phyloP scores from a whole-genome alignment of 1,139 yeast genomes.

The Geotrichum reessii region DNA sequence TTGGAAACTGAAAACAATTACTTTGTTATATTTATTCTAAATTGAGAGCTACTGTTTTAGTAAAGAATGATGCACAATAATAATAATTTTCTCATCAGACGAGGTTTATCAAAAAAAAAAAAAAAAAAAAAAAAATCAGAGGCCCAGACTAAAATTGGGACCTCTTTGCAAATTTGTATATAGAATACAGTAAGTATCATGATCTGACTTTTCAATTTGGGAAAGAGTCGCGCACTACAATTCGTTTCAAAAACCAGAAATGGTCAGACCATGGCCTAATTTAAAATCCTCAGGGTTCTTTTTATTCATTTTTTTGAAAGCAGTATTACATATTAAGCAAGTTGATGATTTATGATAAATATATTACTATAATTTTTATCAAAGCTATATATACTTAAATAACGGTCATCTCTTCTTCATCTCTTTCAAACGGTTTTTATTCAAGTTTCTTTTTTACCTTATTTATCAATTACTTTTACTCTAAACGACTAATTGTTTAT shows the following conservation, averaged over 20 bases:
- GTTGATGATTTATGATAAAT: background rate
- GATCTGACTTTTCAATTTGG: background rate
- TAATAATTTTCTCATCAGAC: background rate
- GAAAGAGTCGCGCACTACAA: background rate
- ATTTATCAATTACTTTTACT: background rate
- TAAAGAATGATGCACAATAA: background rate
- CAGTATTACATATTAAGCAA: background rate
- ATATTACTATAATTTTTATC: background rate
- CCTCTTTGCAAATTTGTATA: background rate
- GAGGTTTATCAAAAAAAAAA: background rate
- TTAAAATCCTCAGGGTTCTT: background rate
- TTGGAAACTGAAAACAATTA: background rate
- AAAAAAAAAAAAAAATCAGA: background rate
- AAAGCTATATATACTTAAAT: background rate
- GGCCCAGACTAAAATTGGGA: too few species aligned
- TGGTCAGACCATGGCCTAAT: background rate
- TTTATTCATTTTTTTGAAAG: background rate
- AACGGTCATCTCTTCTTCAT: background rate
- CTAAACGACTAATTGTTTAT: background rate
- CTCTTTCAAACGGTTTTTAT: background rate
- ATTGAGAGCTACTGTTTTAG: background rate
- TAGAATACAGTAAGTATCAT: background rate
- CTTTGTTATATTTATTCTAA: background rate
- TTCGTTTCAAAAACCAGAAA: background rate
- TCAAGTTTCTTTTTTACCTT: background rate